Base-by-base conservation (phyloP, 2,329 filamentous ascomycete genomes). In the Beauveria sp. region DNA sequence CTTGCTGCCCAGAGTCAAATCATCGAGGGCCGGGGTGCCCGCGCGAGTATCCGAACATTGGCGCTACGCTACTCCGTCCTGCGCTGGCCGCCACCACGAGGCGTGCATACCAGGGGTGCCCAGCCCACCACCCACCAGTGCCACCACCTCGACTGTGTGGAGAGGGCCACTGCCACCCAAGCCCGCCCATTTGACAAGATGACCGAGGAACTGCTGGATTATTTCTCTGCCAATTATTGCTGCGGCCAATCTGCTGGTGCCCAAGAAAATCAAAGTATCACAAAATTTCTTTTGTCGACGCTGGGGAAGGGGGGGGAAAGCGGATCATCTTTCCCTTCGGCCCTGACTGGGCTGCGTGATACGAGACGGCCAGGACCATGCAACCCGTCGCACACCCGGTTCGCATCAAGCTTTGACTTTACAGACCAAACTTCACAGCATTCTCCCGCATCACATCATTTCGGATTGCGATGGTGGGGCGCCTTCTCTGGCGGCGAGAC, bases 1-100 rank as follows among this genome's bases (percentile, higher is more conserved):
- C 47, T 34, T 34, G 38, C 57, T 38, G 57, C 18, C 22, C 55
- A 47, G 55, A 28, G 38, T 38, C 47, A 58, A 51, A 42, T 26
- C 57, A 60, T 60, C 26, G 40, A 59, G 46, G 49, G 38, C 57
- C 47, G 57, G 57, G 57, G 47, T 53, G 57, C 40, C 57, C 57
- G 57, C 57, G 57, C 57, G 57, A 60, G 57, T 53, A 60, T 60
- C 57, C 57, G 57, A 53, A 60, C 57, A 51, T 51, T 58, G 57
- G 47, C 57, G 57, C 57, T 59, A 52, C 47, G 34, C 34, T 58
- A 51, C 56, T 24, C 24, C 24, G 14, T 24, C 45, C 49, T 60
- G 57, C 49, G 57, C 57, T 60, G 57, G 57, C 57, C 30, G 57
- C 57, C 57, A 60, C 57, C 57, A 60, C 57, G 49, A 60, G 57